phyloP scores from a whole-genome alignment of 768 basidiomycete species.

The Coprinellus micaceus region DNA sequence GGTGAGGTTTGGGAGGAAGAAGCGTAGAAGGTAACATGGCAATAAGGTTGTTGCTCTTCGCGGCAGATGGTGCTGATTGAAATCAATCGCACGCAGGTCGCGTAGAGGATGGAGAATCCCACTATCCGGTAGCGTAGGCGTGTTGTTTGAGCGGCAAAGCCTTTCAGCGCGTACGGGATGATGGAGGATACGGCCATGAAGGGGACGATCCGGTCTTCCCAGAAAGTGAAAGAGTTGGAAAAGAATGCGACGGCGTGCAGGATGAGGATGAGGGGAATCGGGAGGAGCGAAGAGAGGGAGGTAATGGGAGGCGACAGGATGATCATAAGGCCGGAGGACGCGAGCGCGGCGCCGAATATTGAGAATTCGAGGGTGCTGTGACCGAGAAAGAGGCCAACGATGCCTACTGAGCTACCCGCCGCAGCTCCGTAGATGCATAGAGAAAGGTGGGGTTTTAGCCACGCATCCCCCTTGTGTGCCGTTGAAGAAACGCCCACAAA shows the following conservation, averaged over 20 bases:
- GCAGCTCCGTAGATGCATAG: constrained; percentile 31
- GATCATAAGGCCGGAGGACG: constrained; percentile 45
- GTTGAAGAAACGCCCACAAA: constrained; percentile 42
- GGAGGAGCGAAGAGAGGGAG: constrained; percentile 22
- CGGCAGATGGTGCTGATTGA: constrained; percentile 83
- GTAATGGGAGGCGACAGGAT: constrained; percentile 37
- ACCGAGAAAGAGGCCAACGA: constrained; percentile 20
- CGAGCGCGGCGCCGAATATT: constrained; percentile 46
- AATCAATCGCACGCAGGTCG: constrained; percentile 70
- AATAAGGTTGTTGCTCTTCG: constrained; percentile 91
- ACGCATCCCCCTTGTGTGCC: constrained; percentile 39
- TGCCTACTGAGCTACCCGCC: constrained; percentile 33
- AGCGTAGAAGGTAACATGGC: constrained; percentile 85
- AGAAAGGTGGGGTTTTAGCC: constrained; percentile 31
- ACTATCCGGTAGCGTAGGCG: constrained; percentile 75
- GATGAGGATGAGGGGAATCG: constrained; percentile 47
- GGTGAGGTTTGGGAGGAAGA: constrained; percentile 67
- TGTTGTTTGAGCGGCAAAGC: constrained; percentile 43
- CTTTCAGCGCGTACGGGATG: constrained; percentile 54
- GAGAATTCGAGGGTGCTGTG: constrained; percentile 39
- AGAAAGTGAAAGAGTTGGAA: constrained; percentile 96
- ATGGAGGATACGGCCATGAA: constrained; percentile 71
- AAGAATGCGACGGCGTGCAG: constrained; percentile 76
- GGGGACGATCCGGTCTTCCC: constrained; percentile 85
- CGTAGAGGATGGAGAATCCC: constrained; percentile 63